phyloP scores from a whole-genome alignment of 2,329 filamentous ascomycete species.

The Fusarium sp. region DNA sequence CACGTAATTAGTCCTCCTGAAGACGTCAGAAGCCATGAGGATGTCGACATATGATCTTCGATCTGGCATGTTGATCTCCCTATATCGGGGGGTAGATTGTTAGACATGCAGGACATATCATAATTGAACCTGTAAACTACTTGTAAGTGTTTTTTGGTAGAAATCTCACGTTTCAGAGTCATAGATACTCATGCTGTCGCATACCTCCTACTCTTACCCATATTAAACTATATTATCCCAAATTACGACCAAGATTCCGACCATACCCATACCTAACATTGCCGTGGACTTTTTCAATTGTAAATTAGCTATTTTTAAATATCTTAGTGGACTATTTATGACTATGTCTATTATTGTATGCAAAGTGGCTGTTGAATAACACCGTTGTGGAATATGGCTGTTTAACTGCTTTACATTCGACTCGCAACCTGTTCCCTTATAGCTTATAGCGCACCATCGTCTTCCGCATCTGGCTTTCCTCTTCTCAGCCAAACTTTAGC shows the following conservation, averaged over 20 bases:
- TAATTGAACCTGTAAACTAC: neutral
- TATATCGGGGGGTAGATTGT: conserved; percentile 3
- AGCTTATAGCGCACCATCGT: conserved; percentile 51
- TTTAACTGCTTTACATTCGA: conserved; percentile 15
- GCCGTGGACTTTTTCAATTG: neutral
- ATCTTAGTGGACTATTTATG: neutral
- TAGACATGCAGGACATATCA: conserved; percentile 11
- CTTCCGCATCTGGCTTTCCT: conserved; percentile 58
- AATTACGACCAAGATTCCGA: too few species aligned
- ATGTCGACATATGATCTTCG: conserved; percentile 47
- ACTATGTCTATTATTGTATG: too few species aligned
- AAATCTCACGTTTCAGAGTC: too few species aligned
- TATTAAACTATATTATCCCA: too few species aligned
- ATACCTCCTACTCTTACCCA: too few species aligned
- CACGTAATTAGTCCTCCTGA: conserved; percentile 17
- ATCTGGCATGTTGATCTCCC: conserved; percentile 26
- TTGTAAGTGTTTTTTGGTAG: too few species aligned
- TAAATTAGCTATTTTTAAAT: neutral
- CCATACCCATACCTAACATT: neutral
- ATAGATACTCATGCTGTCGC: too few species aligned
- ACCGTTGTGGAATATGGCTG: neutral
- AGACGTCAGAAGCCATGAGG: conserved; percentile 47
- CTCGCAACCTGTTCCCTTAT: conserved; percentile 24
- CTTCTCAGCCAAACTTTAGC: conserved; percentile 74
- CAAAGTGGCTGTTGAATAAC: too few species aligned